Evolutionary conservation across 2,329 filamentous ascomycete species (phyloP).

Genomic region (Cytospora leucostoma): DNA sequence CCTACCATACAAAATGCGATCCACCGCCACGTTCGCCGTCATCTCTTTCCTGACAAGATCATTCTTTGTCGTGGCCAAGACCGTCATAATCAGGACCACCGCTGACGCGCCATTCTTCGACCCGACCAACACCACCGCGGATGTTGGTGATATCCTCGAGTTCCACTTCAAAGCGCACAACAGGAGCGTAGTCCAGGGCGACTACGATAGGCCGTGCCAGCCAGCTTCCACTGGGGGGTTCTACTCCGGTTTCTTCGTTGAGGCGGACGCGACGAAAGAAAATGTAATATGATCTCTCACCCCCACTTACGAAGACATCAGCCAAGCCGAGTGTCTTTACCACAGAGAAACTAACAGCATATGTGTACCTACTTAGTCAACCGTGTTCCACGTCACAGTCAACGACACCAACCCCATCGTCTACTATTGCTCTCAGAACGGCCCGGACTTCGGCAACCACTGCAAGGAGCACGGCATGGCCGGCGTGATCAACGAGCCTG

Average conservation of each 20-base stretch:
- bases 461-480: constrained; percentile 47
- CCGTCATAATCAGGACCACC: constrained; percentile 42
- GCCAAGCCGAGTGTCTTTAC: not conserved
- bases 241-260: constrained; percentile 51
- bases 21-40: not conserved
- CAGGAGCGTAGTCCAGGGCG: constrained; percentile 51
- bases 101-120: constrained; percentile 41
- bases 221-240: constrained; percentile 44
- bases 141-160: constrained; percentile 50
- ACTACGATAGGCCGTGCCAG: constrained; percentile 50
- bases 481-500: constrained; percentile 45
- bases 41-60: constrained; percentile 2
- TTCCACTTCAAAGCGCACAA: constrained; percentile 55
- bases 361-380: constrained; percentile 22
- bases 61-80: constrained; percentile 28
- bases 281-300: constrained; percentile 24
- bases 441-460: constrained; percentile 34
- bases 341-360: not conserved
- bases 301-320: not conserved
- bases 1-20: not conserved
- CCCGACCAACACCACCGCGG: constrained; percentile 47
- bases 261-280: constrained; percentile 27
- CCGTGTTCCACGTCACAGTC: constrained; percentile 47
- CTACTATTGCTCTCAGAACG: constrained; percentile 49
- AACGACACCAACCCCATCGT: constrained; percentile 45